Evolutionary conservation across 1,139 yeast genomes (phyloP).

Genomic region (Nakaseomyces uthaithaninus): DNA sequence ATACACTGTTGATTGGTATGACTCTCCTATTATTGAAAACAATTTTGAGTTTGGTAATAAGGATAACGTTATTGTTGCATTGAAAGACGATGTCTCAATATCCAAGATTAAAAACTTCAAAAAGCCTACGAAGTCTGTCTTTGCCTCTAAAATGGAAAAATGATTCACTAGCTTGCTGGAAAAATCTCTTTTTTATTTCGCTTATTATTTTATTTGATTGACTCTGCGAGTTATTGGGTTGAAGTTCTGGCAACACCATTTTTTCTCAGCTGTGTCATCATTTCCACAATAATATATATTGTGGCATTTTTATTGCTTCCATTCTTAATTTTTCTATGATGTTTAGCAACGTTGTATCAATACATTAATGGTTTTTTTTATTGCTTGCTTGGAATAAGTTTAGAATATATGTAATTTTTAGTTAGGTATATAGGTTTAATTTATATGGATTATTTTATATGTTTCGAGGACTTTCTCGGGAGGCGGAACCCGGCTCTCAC

Average conservation of each 20-base stretch:
- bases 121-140: slow-evolving; percentile 42
- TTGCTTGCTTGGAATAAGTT: no score
- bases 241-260: no score
- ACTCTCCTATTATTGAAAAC: slow-evolving; percentile 61
- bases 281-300: no score
- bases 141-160: slow-evolving; percentile 5
- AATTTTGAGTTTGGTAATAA: slow-evolving; percentile 70
- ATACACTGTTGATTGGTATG: slow-evolving; percentile 57
- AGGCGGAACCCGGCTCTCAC: slow-evolving; percentile 47
- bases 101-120: slow-evolving; percentile 49
- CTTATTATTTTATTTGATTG: no score
- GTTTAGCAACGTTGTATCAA: background rate
- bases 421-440: slow-evolving; percentile 7
- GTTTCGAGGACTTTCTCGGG: slow-evolving; percentile 16
- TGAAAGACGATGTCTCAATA: slow-evolving; percentile 64
- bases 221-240: no score
- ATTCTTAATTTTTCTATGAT: no score
- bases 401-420: background rate
- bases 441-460: slow-evolving; percentile 13
- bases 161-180: background rate
- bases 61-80: slow-evolving; percentile 60
- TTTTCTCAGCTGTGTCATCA: no score
- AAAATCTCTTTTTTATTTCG: background rate
- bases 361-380: no score
- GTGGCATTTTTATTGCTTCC: no score